These are phyloP conservation scores for Apophysomyces ossiformis DNA, from an alignment of 371 early-diverging fungal species.

Conservation along the genomic window DNA sequence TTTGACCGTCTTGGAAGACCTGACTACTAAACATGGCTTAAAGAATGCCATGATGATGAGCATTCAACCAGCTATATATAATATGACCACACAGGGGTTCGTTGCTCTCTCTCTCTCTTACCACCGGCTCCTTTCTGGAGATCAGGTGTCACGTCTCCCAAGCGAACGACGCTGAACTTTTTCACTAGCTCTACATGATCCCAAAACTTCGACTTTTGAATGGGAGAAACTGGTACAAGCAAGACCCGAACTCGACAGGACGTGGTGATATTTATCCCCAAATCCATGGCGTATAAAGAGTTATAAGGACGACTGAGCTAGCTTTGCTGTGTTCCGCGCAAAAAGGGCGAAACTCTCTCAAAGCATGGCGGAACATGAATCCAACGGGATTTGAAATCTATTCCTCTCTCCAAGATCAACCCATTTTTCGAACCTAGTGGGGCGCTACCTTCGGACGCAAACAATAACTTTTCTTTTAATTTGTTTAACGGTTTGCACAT, in stretches of 20 bases:
- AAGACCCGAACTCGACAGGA: constrained; percentile 72
- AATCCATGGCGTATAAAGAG: constrained; percentile 33
- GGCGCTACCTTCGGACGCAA: not conserved
- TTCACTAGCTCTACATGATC: constrained; percentile 68
- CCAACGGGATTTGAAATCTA: not conserved
- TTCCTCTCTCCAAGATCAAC: not conserved
- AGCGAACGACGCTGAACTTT: constrained; percentile 55
- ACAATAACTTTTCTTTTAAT: constrained; percentile 1
- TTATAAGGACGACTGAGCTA: not conserved
- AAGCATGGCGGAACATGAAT: not conserved
- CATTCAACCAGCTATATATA: not conserved
- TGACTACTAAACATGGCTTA: constrained; percentile 62
- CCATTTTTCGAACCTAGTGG: too few relatives aligned
- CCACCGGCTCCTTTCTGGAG: constrained; percentile 52
- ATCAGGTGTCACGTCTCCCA: constrained; percentile 68
- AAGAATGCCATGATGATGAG: not conserved
- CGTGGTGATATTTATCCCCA: constrained; percentile 58
- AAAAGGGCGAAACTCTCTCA: not conserved
- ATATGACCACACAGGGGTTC: too few relatives aligned
- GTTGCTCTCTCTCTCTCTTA: constrained; percentile 16
- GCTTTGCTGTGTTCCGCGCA: constrained; percentile 1
- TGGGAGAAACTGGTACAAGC: constrained; percentile 77
- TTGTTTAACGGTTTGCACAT: constrained; percentile 6
- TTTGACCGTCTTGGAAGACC: constrained; percentile 73
- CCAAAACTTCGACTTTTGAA: constrained; percentile 68